Evolutionary conservation across 2,329 filamentous ascomycete species (phyloP).

Genomic region (Pseudogymnoascus sp.): DNA sequence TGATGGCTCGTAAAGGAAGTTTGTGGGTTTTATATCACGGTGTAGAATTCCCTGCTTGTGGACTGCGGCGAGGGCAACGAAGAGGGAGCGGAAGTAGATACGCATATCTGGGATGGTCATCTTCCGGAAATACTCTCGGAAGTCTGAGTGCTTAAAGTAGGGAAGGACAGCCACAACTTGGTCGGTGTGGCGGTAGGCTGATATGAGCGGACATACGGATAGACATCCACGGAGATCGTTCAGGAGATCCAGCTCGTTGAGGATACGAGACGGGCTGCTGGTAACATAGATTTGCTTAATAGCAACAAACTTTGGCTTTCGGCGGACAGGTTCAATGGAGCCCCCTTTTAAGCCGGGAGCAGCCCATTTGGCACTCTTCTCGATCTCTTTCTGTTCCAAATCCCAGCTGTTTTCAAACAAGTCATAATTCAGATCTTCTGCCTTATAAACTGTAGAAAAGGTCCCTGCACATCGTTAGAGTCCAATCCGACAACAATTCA

Average conservation of each 20-base stretch:
- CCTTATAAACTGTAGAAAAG: slow-evolving; percentile 98
- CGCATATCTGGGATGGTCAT: slow-evolving; percentile 81
- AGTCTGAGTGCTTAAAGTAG: slow-evolving; percentile 93
- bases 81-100: slow-evolving; percentile 80
- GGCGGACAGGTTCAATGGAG: slow-evolving; percentile 30
- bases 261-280: slow-evolving; percentile 82
- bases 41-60: slow-evolving; percentile 82
- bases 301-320: slow-evolving; percentile 70
- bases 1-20: slow-evolving; percentile 84
- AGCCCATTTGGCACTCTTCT: slow-evolving; percentile 56
- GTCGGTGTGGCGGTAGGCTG: slow-evolving; percentile 88
- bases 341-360: slow-evolving; percentile 56
- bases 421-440: slow-evolving; percentile 82
- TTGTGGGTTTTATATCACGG: slow-evolving; percentile 94
- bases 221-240: slow-evolving; percentile 75
- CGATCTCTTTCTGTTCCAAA: slow-evolving; percentile 51
- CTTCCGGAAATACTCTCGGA: slow-evolving; percentile 85
- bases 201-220: slow-evolving; percentile 90
- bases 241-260: slow-evolving; percentile 91
- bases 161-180: slow-evolving; percentile 92
- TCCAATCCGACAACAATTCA: not conserved
- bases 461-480: slow-evolving; percentile 53
- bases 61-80: slow-evolving; percentile 74
- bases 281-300: slow-evolving; percentile 99
- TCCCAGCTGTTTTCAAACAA: slow-evolving; percentile 84